These are phyloP conservation scores for Centella asiatica DNA, from an alignment of 129 eudicot genomes.

Conservation along the genomic window DNA sequence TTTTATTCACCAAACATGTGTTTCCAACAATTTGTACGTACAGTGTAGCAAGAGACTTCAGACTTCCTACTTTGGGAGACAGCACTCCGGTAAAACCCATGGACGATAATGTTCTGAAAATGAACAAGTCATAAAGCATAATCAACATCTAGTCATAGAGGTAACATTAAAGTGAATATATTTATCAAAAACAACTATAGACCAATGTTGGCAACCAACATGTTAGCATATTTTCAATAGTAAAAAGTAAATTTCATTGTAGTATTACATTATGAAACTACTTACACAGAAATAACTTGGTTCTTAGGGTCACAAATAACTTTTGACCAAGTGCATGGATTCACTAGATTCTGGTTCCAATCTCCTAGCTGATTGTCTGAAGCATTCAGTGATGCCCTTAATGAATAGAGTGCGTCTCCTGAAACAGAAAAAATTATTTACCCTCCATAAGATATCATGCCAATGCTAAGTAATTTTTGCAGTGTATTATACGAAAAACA, in stretches of 20 bases:
- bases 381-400: constrained; percentile 71
- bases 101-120: constrained; percentile 64
- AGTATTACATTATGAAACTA: not conserved
- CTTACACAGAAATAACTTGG: constrained; percentile 58
- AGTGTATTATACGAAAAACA: not conserved
- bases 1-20: constrained; percentile 1
- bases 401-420: constrained; percentile 78
- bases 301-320: constrained; percentile 50
- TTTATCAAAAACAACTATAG: not conserved
- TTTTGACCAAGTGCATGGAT: constrained; percentile 92
- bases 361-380: constrained; percentile 58
- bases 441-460: not conserved
- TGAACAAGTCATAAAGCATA: not conserved
- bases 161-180: not conserved
- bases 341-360: constrained; percentile 81
- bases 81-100: constrained; percentile 72
- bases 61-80: constrained; percentile 53
- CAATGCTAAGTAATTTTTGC: not conserved
- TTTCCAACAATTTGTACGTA: constrained; percentile 23
- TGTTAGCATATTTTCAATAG: not conserved
- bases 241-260: not conserved
- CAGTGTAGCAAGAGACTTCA: constrained; percentile 57
- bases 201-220: not conserved
- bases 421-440: constrained; percentile 21
- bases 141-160: not conserved